Evolutionary conservation across 2,329 filamentous ascomycete species (phyloP).

Genomic region (Arachnomyces sp.): DNA sequence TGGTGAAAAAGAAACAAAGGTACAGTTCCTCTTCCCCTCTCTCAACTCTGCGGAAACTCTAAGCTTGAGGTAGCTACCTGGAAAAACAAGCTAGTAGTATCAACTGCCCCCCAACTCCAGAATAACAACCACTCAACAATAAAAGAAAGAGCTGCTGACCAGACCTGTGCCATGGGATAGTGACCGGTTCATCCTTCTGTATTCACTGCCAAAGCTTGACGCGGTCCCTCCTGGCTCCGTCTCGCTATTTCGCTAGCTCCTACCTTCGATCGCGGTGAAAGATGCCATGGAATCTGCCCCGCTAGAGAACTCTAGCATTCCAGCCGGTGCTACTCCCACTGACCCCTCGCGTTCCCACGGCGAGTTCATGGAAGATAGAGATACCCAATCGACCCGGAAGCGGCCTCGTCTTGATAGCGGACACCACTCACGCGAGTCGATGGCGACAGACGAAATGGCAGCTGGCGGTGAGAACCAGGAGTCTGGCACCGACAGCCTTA

Average conservation of each 20-base stretch:
- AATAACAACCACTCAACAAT: no score
- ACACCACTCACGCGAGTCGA: slow-evolving; percentile 26
- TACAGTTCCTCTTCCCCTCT: slow-evolving; percentile 1
- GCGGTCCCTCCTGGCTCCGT: not conserved
- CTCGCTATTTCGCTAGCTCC: slow-evolving; percentile 4
- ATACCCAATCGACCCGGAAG: slow-evolving; percentile 35
- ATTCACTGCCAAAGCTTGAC: not conserved
- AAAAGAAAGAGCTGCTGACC: no score
- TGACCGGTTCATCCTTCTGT: slow-evolving; percentile 1
- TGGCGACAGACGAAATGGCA: slow-evolving; percentile 23
- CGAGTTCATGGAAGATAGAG: slow-evolving; percentile 35
- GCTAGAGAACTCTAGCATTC: slow-evolving; percentile 39
- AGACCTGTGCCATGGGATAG: not conserved
- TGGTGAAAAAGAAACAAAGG: not conserved
- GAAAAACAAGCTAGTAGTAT: no score
- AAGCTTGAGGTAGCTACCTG: not conserved
- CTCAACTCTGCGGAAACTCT: not conserved
- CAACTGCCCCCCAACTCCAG: no score
- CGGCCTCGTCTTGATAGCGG: slow-evolving; percentile 42
- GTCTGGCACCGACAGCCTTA: not conserved
- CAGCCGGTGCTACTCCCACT: slow-evolving; percentile 22
- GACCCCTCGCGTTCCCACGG: slow-evolving; percentile 17
- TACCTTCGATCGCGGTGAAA: slow-evolving; percentile 17
- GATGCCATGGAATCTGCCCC: slow-evolving; percentile 41
- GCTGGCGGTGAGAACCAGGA: slow-evolving; percentile 3